phyloP scores from a whole-genome alignment of 2,329 filamentous ascomycete species.

The Dothideomycetes sp. region DNA sequence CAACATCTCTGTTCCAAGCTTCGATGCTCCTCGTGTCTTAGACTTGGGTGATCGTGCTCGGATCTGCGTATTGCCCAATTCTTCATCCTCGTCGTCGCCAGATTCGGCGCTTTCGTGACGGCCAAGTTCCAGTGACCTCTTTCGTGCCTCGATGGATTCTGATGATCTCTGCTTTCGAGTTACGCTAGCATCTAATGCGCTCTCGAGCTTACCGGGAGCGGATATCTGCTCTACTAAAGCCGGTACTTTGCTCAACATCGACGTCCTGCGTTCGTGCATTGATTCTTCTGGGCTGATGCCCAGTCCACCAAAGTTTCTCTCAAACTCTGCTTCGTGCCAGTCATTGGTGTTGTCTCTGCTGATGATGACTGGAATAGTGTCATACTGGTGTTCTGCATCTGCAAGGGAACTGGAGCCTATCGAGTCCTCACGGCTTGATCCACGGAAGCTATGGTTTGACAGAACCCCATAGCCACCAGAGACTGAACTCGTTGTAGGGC shows the following conservation, averaged over 20 bases:
- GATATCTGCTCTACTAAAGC: slow-evolving; percentile 56
- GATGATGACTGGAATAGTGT: slow-evolving; percentile 69
- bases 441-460: slow-evolving; percentile 65
- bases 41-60: slow-evolving; percentile 45
- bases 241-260: slow-evolving; percentile 33
- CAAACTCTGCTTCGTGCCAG: slow-evolving; percentile 56
- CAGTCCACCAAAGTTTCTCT: slow-evolving; percentile 51
- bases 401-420: slow-evolving; percentile 82
- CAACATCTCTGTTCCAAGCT: slow-evolving; percentile 96
- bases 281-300: slow-evolving; percentile 57
- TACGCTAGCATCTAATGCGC: slow-evolving; percentile 26
- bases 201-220: slow-evolving; percentile 44
- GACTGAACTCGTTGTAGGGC: slow-evolving; percentile 69
- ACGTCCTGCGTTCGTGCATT: slow-evolving; percentile 16
- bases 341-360: slow-evolving; percentile 66
- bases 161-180: slow-evolving; percentile 56
- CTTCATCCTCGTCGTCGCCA: slow-evolving; percentile 91
- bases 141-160: slow-evolving; percentile 65
- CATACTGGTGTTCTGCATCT: slow-evolving; percentile 70
- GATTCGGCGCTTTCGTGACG: slow-evolving; percentile 66
- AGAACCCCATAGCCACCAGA: slow-evolving; percentile 52
- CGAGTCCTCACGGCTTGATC: slow-evolving; percentile 78
- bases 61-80: slow-evolving; percentile 54
- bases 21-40: slow-evolving; percentile 59
- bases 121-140: slow-evolving; percentile 64